Evolutionary conservation across 83 land plant species (phyloP).

Genomic region (Diphasiastrum complanatum): DNA sequence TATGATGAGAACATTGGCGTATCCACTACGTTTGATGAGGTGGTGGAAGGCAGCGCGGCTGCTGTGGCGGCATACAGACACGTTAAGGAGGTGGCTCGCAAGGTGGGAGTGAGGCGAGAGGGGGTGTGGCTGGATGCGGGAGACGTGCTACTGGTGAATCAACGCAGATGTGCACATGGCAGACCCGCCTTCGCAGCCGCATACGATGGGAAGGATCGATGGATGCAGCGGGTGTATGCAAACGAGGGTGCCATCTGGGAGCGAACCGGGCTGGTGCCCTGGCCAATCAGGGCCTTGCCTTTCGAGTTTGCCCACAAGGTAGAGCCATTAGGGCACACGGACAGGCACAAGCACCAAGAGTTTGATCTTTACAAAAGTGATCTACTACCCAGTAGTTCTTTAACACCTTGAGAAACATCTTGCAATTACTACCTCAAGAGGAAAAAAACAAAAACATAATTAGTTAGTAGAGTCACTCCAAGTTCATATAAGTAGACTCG

Average conservation of each 20-base stretch:
- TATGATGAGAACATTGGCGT: not conserved
- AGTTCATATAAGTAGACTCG: too few relatives aligned
- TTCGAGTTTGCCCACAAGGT: not conserved
- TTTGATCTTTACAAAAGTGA: too few relatives aligned
- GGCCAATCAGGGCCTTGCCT: not conserved
- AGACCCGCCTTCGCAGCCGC: not conserved
- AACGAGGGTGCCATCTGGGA: slow-evolving; percentile 10
- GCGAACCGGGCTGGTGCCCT: not conserved
- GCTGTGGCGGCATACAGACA: not conserved
- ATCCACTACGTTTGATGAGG: too few relatives aligned
- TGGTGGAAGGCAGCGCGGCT: not conserved
- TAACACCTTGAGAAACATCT: too few relatives aligned
- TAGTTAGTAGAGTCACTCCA: too few relatives aligned
- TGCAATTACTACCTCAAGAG: too few relatives aligned
- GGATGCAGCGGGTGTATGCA: slow-evolving; percentile 5
- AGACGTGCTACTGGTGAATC: not conserved
- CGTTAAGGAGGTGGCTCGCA: not conserved
- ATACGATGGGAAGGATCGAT: slow-evolving; percentile 6
- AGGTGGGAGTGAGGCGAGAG: not conserved
- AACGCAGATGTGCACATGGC: not conserved
- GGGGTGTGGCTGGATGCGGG: slow-evolving; percentile 5
- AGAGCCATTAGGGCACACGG: too few relatives aligned
- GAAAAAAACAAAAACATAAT: too few relatives aligned
- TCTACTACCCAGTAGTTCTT: too few relatives aligned
- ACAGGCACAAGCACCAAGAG: too few relatives aligned